These are phyloP conservation scores for Epichloe aotearoae DNA, from an alignment of 2,329 filamentous ascomycete species.

Conservation along the genomic window DNA sequence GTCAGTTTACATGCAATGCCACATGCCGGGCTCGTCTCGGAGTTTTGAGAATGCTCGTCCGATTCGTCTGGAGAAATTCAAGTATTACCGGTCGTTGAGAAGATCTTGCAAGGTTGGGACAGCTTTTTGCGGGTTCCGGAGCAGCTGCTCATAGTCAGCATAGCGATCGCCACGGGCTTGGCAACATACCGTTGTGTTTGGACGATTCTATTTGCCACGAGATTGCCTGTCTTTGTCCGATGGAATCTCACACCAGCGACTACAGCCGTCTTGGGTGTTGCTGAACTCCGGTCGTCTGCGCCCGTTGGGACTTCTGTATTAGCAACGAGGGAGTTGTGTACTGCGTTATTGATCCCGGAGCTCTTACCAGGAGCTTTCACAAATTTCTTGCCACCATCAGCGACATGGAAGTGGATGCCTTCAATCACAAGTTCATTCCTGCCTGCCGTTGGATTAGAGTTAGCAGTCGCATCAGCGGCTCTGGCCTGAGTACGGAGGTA, in stretches of 20 bases:
- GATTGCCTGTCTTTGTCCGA: slow-evolving; percentile 76
- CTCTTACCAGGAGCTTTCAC: slow-evolving; percentile 54
- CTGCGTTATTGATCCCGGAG: background rate
- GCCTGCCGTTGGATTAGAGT: slow-evolving; percentile 16
- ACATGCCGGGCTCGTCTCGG: slow-evolving; percentile 23
- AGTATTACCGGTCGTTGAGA: slow-evolving; percentile 55
- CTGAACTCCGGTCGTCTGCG: slow-evolving; percentile 37
- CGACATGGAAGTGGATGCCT: slow-evolving; percentile 60
- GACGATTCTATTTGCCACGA: slow-evolving; percentile 64
- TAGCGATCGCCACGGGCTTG: slow-evolving; percentile 10
- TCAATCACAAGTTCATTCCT: slow-evolving; percentile 54
- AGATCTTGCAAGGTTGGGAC: slow-evolving; percentile 59
- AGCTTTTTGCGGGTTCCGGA: slow-evolving; percentile 52
- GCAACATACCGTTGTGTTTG: slow-evolving; percentile 59
- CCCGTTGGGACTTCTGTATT: background rate
- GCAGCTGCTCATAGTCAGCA: slow-evolving; percentile 32
- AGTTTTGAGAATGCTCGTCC: slow-evolving; percentile 8
- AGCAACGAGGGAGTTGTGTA: background rate
- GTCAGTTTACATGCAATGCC: slow-evolving; percentile 30
- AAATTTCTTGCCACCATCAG: slow-evolving; percentile 71
- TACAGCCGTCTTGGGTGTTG: slow-evolving; percentile 57
- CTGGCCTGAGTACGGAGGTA: slow-evolving; percentile 19
- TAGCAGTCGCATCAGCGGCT: slow-evolving; percentile 10
- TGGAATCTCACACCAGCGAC: slow-evolving; percentile 72
- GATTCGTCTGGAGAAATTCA: slow-evolving; percentile 25